phyloP scores from a whole-genome alignment of 768 basidiomycete species.

The Aureoboletus auriporus region DNA sequence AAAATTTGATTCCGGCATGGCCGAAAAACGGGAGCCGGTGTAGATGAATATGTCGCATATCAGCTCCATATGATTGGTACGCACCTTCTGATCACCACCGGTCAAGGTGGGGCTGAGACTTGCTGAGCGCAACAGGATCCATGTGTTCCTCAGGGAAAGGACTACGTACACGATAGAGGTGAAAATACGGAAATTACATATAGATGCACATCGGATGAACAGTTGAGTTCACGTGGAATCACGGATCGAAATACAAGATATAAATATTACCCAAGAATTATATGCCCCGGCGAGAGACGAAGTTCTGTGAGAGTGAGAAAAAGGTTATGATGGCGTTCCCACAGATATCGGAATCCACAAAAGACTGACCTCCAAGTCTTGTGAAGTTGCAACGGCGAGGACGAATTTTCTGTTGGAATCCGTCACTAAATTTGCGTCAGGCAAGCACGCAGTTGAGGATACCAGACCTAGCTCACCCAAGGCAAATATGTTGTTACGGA shows the following conservation, averaged over 20 bases:
- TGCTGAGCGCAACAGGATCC: not conserved
- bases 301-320: constrained; percentile 15
- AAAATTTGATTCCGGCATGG: not conserved
- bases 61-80: not conserved
- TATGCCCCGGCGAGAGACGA: constrained; percentile 27
- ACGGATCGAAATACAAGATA: not conserved
- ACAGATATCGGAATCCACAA: no score
- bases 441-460: not conserved
- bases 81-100: not conserved
- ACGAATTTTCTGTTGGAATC: constrained; percentile 81
- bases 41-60: not conserved
- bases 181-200: no score
- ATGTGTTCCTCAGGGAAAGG: not conserved
- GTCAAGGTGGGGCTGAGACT: not conserved
- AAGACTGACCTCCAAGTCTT: constrained; percentile 57
- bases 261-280: constrained; percentile 8
- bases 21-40: not conserved
- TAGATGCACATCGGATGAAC: no score
- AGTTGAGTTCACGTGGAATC: no score
- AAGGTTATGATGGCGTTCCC: not conserved
- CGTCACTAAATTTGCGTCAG: constrained; percentile 55
- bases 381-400: constrained; percentile 70
- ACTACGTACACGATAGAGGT: not conserved
- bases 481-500: constrained; percentile 69
- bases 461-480: constrained; percentile 47